A percentile compares a stretch with the other conserved stretches of the same genome.
These are phyloP conservation scores for Eucalyptus polybractea DNA, from an alignment of 345 rosid species.

Conservation along the genomic window DNA sequence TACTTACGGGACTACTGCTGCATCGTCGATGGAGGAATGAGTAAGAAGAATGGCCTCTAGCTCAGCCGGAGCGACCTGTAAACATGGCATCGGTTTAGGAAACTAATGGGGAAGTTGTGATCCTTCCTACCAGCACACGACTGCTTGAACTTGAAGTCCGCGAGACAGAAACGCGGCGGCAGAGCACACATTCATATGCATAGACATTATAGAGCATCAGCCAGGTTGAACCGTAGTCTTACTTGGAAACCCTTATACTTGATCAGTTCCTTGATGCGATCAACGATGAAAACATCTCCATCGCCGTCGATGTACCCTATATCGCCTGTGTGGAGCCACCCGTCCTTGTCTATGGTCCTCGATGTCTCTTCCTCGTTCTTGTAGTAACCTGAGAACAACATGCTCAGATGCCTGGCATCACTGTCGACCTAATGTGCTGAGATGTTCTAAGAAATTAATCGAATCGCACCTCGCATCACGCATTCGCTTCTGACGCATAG, in stretches of 20 bases:
- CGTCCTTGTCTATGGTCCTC: slow-evolving; percentile 57
- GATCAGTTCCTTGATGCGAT: slow-evolving; percentile 88
- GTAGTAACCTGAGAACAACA: slow-evolving; percentile 37
- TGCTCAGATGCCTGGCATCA: not conserved
- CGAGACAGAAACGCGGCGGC: not conserved
- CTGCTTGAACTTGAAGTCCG: not conserved
- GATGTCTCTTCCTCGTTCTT: slow-evolving; percentile 67
- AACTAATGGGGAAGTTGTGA: not conserved
- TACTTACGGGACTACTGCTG: slow-evolving; percentile 87
- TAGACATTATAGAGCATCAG: not conserved
- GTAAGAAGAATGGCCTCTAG: slow-evolving; percentile 67
- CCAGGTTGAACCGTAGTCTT: not conserved
- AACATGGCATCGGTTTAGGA: not conserved
- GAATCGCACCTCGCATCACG: slow-evolving; percentile 60
- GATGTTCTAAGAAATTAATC: not conserved
- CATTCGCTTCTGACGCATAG: slow-evolving; percentile 88
- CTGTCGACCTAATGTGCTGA: not conserved
- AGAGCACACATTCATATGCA: not conserved
- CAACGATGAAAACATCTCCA: slow-evolving; percentile 85
- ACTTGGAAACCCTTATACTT: slow-evolving; percentile 97
- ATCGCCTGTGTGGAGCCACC: slow-evolving; percentile 94
- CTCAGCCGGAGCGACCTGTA: slow-evolving; percentile 90
- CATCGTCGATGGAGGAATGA: slow-evolving; percentile 74
- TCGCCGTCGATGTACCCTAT: slow-evolving; percentile 84
- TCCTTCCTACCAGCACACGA: not conserved